phyloP scores from a whole-genome alignment of 768 basidiomycete species.

The Phylloporus sp. region DNA sequence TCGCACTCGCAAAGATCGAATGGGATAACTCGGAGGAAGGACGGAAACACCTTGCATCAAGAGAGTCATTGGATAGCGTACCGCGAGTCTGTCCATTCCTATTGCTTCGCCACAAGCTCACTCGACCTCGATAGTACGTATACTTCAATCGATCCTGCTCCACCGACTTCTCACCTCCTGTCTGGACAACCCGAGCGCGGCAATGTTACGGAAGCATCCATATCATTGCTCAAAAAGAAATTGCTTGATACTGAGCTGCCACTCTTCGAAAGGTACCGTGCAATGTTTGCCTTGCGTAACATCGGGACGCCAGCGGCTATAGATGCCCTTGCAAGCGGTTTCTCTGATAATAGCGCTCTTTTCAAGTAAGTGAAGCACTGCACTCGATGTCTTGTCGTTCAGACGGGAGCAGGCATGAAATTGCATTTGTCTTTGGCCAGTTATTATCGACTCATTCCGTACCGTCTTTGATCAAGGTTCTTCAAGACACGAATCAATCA shows the following conservation, averaged over 20 bases:
- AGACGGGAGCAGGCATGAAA: slow-evolving; percentile 73
- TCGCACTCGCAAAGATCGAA: slow-evolving; percentile 91
- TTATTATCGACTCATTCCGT: slow-evolving; percentile 86
- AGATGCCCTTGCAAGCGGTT: slow-evolving; percentile 87
- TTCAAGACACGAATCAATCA: slow-evolving; percentile 69
- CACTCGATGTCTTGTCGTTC: not conserved
- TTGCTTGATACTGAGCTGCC: slow-evolving; percentile 65
- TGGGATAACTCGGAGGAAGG: slow-evolving; percentile 86
- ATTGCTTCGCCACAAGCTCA: not conserved
- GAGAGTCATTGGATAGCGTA: slow-evolving; percentile 29
- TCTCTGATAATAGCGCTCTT: slow-evolving; percentile 81
- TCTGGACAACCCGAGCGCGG: slow-evolving; percentile 49
- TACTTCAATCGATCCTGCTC: slow-evolving; percentile 88
- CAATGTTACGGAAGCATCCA: slow-evolving; percentile 44
- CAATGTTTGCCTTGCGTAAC: slow-evolving; percentile 97
- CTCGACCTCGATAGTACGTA: slow-evolving; percentile 46
- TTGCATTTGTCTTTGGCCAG: slow-evolving; percentile 98
- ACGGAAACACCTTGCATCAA: slow-evolving; percentile 37
- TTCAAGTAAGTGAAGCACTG: slow-evolving; percentile 71
- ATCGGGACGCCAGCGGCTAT: slow-evolving; percentile 84
- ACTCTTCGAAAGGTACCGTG: slow-evolving; percentile 91
- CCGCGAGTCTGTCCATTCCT: slow-evolving; percentile 32
- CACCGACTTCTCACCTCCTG: slow-evolving; percentile 64
- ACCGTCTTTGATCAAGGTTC: slow-evolving; percentile 74
- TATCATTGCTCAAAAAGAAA: slow-evolving; percentile 53